phyloP scores from a whole-genome alignment of 257 asterid genomes.

The Solanum etuberosum region DNA sequence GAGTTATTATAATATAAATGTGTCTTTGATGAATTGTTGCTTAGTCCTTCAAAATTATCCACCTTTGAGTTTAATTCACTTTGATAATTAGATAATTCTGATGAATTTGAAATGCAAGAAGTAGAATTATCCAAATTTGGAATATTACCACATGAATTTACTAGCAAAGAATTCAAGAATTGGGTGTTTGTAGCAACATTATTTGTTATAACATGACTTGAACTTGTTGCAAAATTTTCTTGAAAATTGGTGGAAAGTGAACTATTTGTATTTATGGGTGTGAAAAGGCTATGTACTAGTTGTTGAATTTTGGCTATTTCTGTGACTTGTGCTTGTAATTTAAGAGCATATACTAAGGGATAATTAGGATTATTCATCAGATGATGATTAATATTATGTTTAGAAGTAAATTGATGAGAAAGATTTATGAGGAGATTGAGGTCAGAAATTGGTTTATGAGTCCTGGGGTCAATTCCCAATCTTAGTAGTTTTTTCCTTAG shows the following conservation, averaged over 20 bases:
- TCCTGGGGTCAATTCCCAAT: slow-evolving; percentile 42
- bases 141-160: not conserved
- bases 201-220: not conserved
- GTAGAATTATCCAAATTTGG: not conserved
- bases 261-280: slow-evolving; percentile 15
- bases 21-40: not conserved
- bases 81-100: not conserved
- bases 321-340: slow-evolving; percentile 7
- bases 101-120: not conserved
- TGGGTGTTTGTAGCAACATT: not conserved
- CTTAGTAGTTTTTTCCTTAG: slow-evolving; percentile 35
- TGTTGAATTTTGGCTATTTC: slow-evolving; percentile 21
- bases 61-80: not conserved
- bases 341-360: slow-evolving; percentile 7
- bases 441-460: slow-evolving; percentile 32
- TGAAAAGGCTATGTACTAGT: slow-evolving; percentile 17
- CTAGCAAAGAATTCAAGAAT: not conserved
- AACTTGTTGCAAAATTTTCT: slow-evolving; percentile 1
- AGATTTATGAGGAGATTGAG: slow-evolving; percentile 12
- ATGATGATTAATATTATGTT: not conserved
- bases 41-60: not conserved
- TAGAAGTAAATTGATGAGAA: not conserved
- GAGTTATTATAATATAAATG: not conserved
- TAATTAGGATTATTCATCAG: not conserved
- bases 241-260: slow-evolving; percentile 7